Conservation (phyloP, 2,329 filamentous ascomycete genomes). For the Pseudofabraea citricarpa region DNA sequence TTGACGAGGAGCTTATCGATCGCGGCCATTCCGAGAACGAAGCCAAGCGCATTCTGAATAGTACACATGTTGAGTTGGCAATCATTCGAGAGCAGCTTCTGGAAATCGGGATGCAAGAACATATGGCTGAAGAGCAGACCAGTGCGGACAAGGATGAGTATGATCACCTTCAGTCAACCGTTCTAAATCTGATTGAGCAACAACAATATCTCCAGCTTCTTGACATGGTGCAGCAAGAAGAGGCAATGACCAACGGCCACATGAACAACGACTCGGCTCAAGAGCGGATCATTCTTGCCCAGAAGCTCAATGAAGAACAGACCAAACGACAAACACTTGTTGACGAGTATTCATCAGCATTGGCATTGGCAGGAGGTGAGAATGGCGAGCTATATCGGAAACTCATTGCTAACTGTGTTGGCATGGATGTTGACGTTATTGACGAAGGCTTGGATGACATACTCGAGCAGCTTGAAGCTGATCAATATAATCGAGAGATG, state of each 20-base stretch:
- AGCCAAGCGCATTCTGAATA: slow-evolving; percentile 59
- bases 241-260: slow-evolving; percentile 46
- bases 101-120: slow-evolving; percentile 36
- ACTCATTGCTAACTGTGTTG: slow-evolving; percentile 64
- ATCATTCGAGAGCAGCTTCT: slow-evolving; percentile 54
- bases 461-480: slow-evolving; percentile 20
- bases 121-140: slow-evolving; percentile 13
- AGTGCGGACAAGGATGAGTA: slow-evolving; percentile 17
- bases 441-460: slow-evolving; percentile 22
- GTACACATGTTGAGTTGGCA: slow-evolving; percentile 64
- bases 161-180: slow-evolving; percentile 12
- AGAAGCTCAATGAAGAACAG: slow-evolving; percentile 54
- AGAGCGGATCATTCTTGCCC: slow-evolving; percentile 52
- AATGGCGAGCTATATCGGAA: slow-evolving; percentile 70
- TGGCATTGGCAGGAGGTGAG: slow-evolving; percentile 66
- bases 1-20: slow-evolving; percentile 71
- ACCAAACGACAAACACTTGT: slow-evolving; percentile 46
- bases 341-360: slow-evolving; percentile 61
- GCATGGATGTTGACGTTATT: slow-evolving; percentile 52
- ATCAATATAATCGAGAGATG: slow-evolving; percentile 6
- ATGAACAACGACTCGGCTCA: slow-evolving; percentile 28
- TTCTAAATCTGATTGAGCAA: slow-evolving; percentile 35
- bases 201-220: slow-evolving; percentile 37
- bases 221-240: slow-evolving; percentile 36
- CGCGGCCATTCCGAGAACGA: slow-evolving; percentile 67